Percentiles rank a stretch among this genome's conserved stretches.
Conservation (phyloP, 1,284 basidiomycete species). For the Puccinia triticina region DNA sequence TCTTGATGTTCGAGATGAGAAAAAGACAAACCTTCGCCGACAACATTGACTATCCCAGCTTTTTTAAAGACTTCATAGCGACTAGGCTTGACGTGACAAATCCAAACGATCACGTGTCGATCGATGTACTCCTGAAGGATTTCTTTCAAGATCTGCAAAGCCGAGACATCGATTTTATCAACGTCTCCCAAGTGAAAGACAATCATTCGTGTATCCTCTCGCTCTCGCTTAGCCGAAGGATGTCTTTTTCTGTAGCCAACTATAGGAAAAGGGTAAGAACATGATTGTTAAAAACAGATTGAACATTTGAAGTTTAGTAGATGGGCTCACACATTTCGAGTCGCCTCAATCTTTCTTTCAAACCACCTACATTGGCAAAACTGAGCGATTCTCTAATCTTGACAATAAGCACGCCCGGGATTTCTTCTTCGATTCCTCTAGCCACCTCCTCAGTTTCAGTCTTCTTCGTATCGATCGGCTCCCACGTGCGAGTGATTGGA, state of each 20-base stretch:
- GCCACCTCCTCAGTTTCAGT: conserved; percentile 68
- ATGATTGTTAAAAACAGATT: not conserved
- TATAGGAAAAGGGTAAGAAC: not conserved
- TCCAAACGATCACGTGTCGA: conserved; percentile 45
- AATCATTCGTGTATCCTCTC: conserved; percentile 41
- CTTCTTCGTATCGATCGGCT: conserved; percentile 65
- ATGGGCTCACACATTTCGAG: conserved; percentile 45
- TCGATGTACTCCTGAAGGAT: conserved; percentile 40
- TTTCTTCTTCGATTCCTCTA: conserved; percentile 72
- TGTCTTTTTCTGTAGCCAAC: conserved; percentile 45
- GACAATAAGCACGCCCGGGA: conserved; percentile 76
- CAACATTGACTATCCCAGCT: conserved; percentile 37
- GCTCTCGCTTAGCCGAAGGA: conserved; percentile 42
- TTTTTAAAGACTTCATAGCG: conserved; percentile 22
- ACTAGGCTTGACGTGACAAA: conserved; percentile 48
- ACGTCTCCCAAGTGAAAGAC: conserved; percentile 51
- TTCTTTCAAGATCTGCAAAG: conserved; percentile 48
- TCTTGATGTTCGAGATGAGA: not conserved
- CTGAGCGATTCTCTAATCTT: conserved; percentile 78
- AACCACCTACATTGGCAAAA: conserved; percentile 64
- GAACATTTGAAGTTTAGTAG: not conserved
- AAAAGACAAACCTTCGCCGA: conserved; percentile 28
- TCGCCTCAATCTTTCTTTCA: conserved; percentile 50
- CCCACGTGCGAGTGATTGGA: conserved; percentile 80
- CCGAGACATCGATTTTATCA: conserved; percentile 46